phyloP scores from a whole-genome alignment of 805 yeast genomes.

The Metschnikowia anglica region DNA sequence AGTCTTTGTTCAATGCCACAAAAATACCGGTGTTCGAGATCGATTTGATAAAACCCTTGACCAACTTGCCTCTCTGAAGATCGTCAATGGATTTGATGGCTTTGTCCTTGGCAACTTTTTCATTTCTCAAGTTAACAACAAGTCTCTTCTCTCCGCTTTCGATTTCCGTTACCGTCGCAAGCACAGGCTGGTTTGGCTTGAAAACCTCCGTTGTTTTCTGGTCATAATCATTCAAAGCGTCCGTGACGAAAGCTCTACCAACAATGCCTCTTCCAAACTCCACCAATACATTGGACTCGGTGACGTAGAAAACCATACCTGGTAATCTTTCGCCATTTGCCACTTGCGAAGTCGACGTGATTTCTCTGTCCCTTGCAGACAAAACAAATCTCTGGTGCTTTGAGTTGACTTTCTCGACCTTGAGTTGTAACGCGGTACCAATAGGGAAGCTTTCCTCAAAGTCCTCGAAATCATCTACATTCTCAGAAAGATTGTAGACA shows the following conservation, averaged over 20 bases:
- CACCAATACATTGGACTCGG: constrained; percentile 61
- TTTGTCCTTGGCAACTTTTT: constrained; percentile 50
- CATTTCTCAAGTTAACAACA: constrained; percentile 59
- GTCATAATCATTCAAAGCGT: constrained; percentile 70
- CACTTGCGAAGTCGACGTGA: constrained; percentile 44
- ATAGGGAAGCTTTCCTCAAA: constrained; percentile 62
- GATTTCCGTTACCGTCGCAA: constrained; percentile 54
- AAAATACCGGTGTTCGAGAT: constrained; percentile 75
- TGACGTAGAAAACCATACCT: constrained; percentile 59
- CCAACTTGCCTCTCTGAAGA: constrained; percentile 65
- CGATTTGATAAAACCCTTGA: constrained; percentile 78
- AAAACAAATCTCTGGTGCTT: constrained; percentile 52
- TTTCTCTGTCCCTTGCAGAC: constrained; percentile 46
- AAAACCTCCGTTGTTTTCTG: constrained; percentile 50
- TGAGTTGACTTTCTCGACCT: constrained; percentile 52
- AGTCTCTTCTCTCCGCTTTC: constrained; percentile 53
- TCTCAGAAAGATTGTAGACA: constrained; percentile 59
- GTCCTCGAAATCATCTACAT: constrained; percentile 46
- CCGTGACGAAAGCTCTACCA: constrained; percentile 70
- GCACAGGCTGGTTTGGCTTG: constrained; percentile 50
- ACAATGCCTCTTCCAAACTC: constrained; percentile 63
- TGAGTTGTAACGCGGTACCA: constrained; percentile 66
- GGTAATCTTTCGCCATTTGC: constrained; percentile 51
- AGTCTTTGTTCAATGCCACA: constrained; percentile 66
- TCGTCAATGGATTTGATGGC: constrained; percentile 50